These are phyloP conservation scores for Aspergillus puulaauensis DNA, from an alignment of 2,329 filamentous ascomycete species.

Conservation along the genomic window DNA sequence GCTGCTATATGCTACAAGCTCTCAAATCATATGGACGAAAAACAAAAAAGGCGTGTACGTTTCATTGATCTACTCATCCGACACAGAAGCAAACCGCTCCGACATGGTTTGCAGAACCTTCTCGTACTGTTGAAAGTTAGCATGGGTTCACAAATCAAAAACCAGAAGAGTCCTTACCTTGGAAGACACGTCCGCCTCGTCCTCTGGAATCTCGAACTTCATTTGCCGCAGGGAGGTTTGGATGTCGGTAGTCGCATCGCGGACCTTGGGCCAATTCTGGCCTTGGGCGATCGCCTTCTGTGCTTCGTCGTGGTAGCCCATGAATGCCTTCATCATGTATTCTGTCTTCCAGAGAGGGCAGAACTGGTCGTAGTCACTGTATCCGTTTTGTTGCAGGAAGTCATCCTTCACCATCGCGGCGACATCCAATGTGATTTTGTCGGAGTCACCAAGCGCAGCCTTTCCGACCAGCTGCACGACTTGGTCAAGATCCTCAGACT, in stretches of 20 bases:
- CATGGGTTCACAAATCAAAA: neutral
- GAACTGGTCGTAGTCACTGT: constrained; percentile 98
- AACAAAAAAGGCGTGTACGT: neutral
- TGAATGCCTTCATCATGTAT: constrained; percentile 99
- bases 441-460: constrained; percentile 88
- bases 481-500: constrained; percentile 96
- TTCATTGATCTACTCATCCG: constrained; percentile 71
- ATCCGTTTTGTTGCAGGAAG: constrained; percentile 98
- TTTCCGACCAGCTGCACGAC: constrained; percentile 98
- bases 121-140: constrained; percentile 70
- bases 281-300: constrained; percentile 94
- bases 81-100: constrained; percentile 94
- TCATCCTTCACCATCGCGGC: constrained; percentile 94
- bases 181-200: constrained; percentile 77
- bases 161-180: constrained; percentile 60
- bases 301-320: constrained; percentile 95
- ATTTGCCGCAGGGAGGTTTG: constrained; percentile 82
- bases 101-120: constrained; percentile 85
- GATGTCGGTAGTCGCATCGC: constrained; percentile 84
- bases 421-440: constrained; percentile 97
- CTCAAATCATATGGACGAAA: constrained; percentile 19
- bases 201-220: constrained; percentile 92
- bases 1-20: constrained; percentile 36
- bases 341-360: constrained; percentile 99
- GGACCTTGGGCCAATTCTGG: constrained; percentile 87